Conservation (phyloP, 495 filamentous ascomycete genomes). For the Penicillium pulvis region DNA sequence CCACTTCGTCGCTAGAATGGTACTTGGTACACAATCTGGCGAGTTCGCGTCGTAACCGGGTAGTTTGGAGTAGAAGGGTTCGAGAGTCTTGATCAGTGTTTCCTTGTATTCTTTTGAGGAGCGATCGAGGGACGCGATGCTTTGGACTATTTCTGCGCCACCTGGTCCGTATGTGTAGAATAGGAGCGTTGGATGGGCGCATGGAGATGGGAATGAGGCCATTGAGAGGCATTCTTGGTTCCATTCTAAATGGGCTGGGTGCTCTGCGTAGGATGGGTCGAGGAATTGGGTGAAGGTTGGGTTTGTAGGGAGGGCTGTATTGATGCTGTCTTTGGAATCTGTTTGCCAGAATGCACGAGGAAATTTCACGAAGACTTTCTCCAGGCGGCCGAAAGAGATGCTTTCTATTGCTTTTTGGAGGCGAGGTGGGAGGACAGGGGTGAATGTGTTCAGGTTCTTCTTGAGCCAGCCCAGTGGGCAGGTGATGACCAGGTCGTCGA, state of each 20-base stretch:
- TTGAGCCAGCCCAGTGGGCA: slow-evolving; percentile 90
- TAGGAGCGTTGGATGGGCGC: slow-evolving; percentile 80
- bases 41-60: slow-evolving; percentile 59
- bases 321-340: slow-evolving; percentile 6
- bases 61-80: slow-evolving; percentile 71
- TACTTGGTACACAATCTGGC: slow-evolving; percentile 62
- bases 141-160: slow-evolving; percentile 51
- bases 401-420: slow-evolving; percentile 70
- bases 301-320: slow-evolving; percentile 13
- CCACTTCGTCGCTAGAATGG: slow-evolving; percentile 76
- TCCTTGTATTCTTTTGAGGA: slow-evolving; percentile 31
- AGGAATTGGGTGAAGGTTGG: slow-evolving; percentile 45
- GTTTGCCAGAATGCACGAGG: slow-evolving; percentile 66
- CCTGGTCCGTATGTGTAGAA: slow-evolving; percentile 85
- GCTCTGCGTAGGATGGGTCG: slow-evolving; percentile 64
- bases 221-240: slow-evolving; percentile 81
- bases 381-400: slow-evolving; percentile 84
- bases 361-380: slow-evolving; percentile 93
- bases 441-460: slow-evolving; percentile 68
- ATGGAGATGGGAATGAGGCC: slow-evolving; percentile 59
- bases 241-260: slow-evolving; percentile 71
- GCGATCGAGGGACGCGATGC: slow-evolving; percentile 32
- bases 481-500: slow-evolving; percentile 87
- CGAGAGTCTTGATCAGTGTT: slow-evolving; percentile 47
- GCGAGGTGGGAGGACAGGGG: slow-evolving; percentile 64